Evolutionary conservation across 345 rosid species (phyloP), one percentile per base, ranked within the genome.

Genomic region (Nephelium lappaceum): DNA sequence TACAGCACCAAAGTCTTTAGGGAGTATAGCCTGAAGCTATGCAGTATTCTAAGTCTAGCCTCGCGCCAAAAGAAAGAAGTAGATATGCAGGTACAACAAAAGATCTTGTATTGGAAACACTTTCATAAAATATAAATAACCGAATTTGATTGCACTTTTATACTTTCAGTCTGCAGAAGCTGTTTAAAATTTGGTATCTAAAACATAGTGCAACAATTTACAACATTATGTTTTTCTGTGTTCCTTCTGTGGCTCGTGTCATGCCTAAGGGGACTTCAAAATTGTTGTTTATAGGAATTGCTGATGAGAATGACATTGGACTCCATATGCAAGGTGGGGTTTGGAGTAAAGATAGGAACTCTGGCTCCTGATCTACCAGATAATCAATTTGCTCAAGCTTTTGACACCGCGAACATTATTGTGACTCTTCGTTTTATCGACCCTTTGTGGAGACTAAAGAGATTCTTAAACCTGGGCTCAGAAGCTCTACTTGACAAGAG

Each of bases 251-350:
- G 63, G 71, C 38, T 11, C 21, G 14, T 75, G 21, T 31, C 23
- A 66, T 66, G 60, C 65, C 63, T 49, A n/a, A 75, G 65, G 42
- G 3, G 25, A 16, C 2, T 65, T 67, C n/a, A 23, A 10, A 36
- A 21, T 55, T 42, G 41, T 53, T 39, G 70, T 71, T 61, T 66
- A 0, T 43, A 95, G 99, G 97, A 92, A 61, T 66, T 93, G 77
- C 73, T 93, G 79, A 93, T 92, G 98, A 90, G 98, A 87, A 89
- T 95, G 99, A 93, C 99, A 8, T 75, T 91, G 77, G 99, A 92
- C 83, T 95, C 98, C 24, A 95, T 93, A 81, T 95, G 98, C 84
- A 93, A 92, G 80, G 98, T 95, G 55, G 99, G 99, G 57, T 95
- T 93, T 81, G 98, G 99, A 51, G 99, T 92, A 16, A 96, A 95